Base-by-base conservation (phyloP, 2,329 filamentous ascomycete species). In the Sclerotinia trifoliorum region DNA sequence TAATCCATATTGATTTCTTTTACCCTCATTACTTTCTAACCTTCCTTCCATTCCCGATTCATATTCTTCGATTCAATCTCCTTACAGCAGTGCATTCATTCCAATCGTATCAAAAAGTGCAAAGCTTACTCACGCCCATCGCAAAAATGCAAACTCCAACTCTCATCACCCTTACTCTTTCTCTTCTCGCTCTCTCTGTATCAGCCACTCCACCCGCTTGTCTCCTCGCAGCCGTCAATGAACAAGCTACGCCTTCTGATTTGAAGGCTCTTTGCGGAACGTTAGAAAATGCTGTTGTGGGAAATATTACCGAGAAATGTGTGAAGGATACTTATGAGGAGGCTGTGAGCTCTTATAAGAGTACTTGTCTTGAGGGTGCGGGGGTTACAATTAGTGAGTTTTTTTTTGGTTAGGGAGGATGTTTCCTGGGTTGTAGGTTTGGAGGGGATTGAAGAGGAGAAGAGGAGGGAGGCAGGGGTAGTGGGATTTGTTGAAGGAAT, bases 181-280 rank as follows among this genome's bases (percentile, higher is more conserved):
- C 74, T 58, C 46, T 71, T 55, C 70, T 69, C 62, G 67, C 57
- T 67, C 71, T 24, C 52, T 73, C 48, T 69, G 57, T 67, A 21
- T 21, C 48, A 2, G 73, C 72, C 24, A 71, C 74, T 24, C 74
- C 73, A 46, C 74, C 74, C 51, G 73, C 73, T 26, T 76, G 74
- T 71, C 69, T 76, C 42, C 68, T 76, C 60, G 72, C 70, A 68
- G 74, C 73, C 51, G 39, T 70, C 21, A 66, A 58, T 24, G 61
- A 6, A 0, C 69, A 71, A 66, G n/a, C 65, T 46, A 57, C 67
- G 7, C 69, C 69, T 10, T 63, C 68, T 19, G 68, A 71, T 63
- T n/a, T 71, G 19, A 69, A 68, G 29, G 42, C 65, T 1, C 54
- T 69, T 5, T 70, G 68, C 42, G 69, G 69, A 6, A 62, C 65